A percentile compares a stretch with the other conserved stretches of the same genome.
These are phyloP conservation scores for Davidsoniella eucalypti DNA, from an alignment of 2,329 filamentous ascomycete genomes.

Conservation along the genomic window DNA sequence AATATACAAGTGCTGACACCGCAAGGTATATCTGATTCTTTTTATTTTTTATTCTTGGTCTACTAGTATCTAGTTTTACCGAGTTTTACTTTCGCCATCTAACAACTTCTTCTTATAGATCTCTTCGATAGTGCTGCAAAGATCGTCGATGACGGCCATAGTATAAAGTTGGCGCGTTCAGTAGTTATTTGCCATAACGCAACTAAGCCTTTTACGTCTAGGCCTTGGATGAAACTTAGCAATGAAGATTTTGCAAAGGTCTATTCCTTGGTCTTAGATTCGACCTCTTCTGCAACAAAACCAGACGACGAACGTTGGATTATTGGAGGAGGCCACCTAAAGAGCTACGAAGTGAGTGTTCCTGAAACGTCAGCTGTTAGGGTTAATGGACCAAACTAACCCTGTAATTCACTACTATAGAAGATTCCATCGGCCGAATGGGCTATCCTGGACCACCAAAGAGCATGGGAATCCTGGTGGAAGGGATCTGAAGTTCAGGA, in stretches of 20 bases:
- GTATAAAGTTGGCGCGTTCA: conserved; percentile 57
- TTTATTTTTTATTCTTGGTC: conserved; percentile 15
- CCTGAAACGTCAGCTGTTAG: too few relatives aligned
- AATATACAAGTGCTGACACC: conserved; percentile 24
- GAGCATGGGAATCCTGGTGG: background rate
- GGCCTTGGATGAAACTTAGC: conserved; percentile 35
- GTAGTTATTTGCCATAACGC: conserved; percentile 45
- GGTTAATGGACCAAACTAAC: too few relatives aligned
- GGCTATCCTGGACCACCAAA: background rate
- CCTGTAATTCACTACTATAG: background rate
- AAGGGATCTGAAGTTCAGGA: background rate
- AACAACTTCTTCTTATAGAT: conserved; percentile 17
- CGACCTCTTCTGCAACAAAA: background rate
- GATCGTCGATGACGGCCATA: conserved; percentile 63
- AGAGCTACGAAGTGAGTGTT: conserved; percentile 9
- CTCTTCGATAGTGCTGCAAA: conserved; percentile 30
- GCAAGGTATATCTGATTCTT: too few relatives aligned
- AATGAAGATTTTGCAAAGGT: conserved; percentile 24
- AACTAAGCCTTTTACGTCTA: conserved; percentile 28
- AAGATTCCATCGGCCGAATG: background rate
- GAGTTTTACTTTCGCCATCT: background rate
- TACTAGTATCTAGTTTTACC: conserved; percentile 18
- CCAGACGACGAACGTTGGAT: background rate
- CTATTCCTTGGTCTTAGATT: conserved; percentile 4
- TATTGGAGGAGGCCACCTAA: conserved; percentile 9